These are phyloP conservation scores for Ophiostoma tasmaniense DNA, from an alignment of 2,329 filamentous ascomycete species.

Conservation along the genomic window DNA sequence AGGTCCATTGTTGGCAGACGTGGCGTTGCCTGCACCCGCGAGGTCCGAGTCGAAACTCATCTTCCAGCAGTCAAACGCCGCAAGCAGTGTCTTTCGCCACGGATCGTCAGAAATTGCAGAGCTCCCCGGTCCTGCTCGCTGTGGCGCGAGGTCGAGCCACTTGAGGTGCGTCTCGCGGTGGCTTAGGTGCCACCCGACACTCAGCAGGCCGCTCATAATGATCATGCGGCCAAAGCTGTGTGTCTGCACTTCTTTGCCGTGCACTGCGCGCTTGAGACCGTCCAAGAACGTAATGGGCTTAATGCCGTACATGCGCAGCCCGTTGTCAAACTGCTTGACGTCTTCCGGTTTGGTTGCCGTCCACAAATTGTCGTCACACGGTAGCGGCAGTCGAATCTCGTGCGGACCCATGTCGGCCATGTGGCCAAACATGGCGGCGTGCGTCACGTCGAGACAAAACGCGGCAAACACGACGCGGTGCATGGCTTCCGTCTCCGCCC, in stretches of 20 bases:
- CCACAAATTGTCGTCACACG: slow-evolving; percentile 83
- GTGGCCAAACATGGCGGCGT: slow-evolving; percentile 89
- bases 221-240: slow-evolving; percentile 85
- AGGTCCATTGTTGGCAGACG: slow-evolving; percentile 39
- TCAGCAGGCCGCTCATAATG: slow-evolving; percentile 83
- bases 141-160: slow-evolving; percentile 60
- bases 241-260: slow-evolving; percentile 70
- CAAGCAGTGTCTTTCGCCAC: slow-evolving; percentile 68
- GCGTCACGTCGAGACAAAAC: slow-evolving; percentile 81
- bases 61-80: slow-evolving; percentile 82
- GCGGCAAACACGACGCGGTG: slow-evolving; percentile 79
- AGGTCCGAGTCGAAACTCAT: slow-evolving; percentile 69
- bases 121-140: slow-evolving; percentile 23
- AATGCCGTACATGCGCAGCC: slow-evolving; percentile 67
- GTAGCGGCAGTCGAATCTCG: slow-evolving; percentile 76
- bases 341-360: slow-evolving; percentile 68
- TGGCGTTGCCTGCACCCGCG: slow-evolving; percentile 16
- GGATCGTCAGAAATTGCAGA: slow-evolving; percentile 50
- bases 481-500: slow-evolving; percentile 84
- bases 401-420: slow-evolving; percentile 84
- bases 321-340: slow-evolving; percentile 68
- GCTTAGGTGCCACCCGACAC: slow-evolving; percentile 85
- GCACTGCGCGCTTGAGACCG: slow-evolving; percentile 73
- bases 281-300: slow-evolving; percentile 76
- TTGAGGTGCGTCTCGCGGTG: slow-evolving; percentile 78